phyloP scores from a whole-genome alignment of 805 yeast genomes.

The Yamadazyma paraphyllophila region DNA sequence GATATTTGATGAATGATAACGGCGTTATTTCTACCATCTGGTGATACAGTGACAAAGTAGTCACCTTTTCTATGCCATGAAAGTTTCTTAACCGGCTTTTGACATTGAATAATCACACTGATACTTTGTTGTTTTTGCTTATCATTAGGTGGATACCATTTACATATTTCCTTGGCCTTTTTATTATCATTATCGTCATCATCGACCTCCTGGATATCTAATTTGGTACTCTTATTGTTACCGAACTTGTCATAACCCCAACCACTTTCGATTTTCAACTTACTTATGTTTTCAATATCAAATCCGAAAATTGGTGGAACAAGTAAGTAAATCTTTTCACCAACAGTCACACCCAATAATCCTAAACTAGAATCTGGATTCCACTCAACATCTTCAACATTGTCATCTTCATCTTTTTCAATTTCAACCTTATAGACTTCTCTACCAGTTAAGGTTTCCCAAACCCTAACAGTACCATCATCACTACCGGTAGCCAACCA shows the following conservation, averaged over 20 bases:
- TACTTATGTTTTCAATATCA: constrained; percentile 79
- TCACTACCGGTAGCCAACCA: constrained; percentile 98
- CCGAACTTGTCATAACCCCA: constrained; percentile 81
- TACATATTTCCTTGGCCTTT: constrained; percentile 51
- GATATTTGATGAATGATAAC: constrained; percentile 93
- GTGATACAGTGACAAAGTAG: constrained; percentile 95
- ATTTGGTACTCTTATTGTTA: constrained; percentile 40
- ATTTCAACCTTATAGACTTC: constrained; percentile 68
- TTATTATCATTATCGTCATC: constrained; percentile 27
- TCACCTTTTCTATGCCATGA: constrained; percentile 98
- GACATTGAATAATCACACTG: constrained; percentile 64
- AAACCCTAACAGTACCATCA: constrained; percentile 92
- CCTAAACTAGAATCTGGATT: constrained; percentile 76
- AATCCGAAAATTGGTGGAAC: constrained; percentile 92
- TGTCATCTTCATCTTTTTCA: constrained; percentile 55
- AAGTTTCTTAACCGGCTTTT: constrained; percentile 69
- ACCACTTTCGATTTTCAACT: constrained; percentile 79
- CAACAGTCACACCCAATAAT: constrained; percentile 80
- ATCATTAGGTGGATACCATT: constrained; percentile 79
- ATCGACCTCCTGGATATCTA: constrained; percentile 39
- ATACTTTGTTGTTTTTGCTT: constrained; percentile 64
- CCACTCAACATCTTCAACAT: constrained; percentile 83
- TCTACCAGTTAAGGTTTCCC: constrained; percentile 96
- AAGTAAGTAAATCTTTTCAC: constrained; percentile 71
- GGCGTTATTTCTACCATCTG: constrained; percentile 83